Percentiles rank a stretch among this genome's conserved stretches.
These are phyloP conservation scores for Thelonectria olida DNA, from an alignment of 2,329 filamentous ascomycete genomes.

Conservation along the genomic window DNA sequence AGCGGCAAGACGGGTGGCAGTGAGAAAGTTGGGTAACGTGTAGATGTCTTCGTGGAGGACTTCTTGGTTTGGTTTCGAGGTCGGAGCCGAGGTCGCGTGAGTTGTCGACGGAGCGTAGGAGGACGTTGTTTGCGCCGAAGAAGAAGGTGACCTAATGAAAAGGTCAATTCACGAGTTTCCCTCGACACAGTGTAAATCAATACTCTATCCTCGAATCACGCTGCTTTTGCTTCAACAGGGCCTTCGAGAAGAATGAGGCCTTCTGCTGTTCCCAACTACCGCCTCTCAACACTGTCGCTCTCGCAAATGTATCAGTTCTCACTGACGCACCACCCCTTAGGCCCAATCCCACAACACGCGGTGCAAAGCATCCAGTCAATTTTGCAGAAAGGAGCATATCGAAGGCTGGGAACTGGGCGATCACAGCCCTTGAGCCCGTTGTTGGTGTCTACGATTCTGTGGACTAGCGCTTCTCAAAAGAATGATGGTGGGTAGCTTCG, in stretches of 20 bases:
- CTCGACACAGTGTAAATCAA: neutral
- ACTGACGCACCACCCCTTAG: neutral
- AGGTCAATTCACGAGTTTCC: constrained; percentile 1
- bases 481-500: neutral
- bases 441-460: neutral
- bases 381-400: constrained; percentile 23
- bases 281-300: neutral
- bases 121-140: neutral
- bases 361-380: constrained; percentile 3
- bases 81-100: constrained; percentile 1
- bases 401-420: constrained; percentile 12
- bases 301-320: neutral
- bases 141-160: neutral
- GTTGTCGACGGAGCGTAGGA: neutral
- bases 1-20: constrained; percentile 82
- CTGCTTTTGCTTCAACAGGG: constrained; percentile 24
- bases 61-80: constrained; percentile 15
- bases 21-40: constrained; percentile 94
- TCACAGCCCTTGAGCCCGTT: constrained; percentile 13
- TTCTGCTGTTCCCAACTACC: neutral
- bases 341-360: neutral
- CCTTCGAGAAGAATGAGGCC: constrained; percentile 33
- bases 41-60: constrained; percentile 84
- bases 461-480: too few relatives aligned
- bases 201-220: constrained; percentile 10